These are phyloP conservation scores for Podospora anserina DNA, from an alignment of 495 filamentous ascomycete species.

Conservation along the genomic window DNA sequence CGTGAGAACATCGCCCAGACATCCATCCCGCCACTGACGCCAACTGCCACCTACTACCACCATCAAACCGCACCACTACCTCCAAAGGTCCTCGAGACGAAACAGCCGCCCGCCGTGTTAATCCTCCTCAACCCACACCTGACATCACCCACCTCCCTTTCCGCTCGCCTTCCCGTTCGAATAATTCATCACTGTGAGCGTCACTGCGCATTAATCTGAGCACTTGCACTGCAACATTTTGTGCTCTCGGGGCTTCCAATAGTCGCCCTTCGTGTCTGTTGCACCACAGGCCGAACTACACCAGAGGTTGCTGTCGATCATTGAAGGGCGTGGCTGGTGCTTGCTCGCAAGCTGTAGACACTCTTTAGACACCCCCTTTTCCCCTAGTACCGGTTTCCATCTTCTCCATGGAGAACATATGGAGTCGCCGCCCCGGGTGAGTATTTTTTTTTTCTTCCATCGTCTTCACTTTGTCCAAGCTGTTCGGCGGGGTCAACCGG, in stretches of 20 bases:
- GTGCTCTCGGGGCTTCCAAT: background rate
- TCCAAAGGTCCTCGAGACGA: conserved; percentile 1
- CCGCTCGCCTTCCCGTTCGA: background rate
- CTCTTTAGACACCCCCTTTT: conserved; percentile 16
- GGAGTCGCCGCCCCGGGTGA: conserved; percentile 91
- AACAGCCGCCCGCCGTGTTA: background rate
- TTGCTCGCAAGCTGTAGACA: conserved; percentile 15
- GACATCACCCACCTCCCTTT: conserved; percentile 14
- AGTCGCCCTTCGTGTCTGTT: background rate
- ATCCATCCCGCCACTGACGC: background rate
- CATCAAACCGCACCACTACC: background rate
- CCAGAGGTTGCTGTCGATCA: conserved; percentile 8
- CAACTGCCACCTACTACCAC: background rate
- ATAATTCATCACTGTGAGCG: background rate
- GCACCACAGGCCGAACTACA: conserved; percentile 6
- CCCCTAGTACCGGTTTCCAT: conserved; percentile 30
- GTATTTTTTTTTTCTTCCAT: conserved; percentile 33
- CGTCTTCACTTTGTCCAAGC: background rate
- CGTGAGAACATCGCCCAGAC: background rate
- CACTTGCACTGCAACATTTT: background rate
- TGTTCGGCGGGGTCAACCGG: conserved; percentile 1
- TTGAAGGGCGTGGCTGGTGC: conserved; percentile 17
- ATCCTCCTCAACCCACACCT: conserved; percentile 5
- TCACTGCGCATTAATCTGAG: background rate
- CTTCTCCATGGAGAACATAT: conserved; percentile 56